These are phyloP conservation scores for Fistulinella prunicolor DNA, from an alignment of 768 basidiomycete genomes.

Conservation along the genomic window DNA sequence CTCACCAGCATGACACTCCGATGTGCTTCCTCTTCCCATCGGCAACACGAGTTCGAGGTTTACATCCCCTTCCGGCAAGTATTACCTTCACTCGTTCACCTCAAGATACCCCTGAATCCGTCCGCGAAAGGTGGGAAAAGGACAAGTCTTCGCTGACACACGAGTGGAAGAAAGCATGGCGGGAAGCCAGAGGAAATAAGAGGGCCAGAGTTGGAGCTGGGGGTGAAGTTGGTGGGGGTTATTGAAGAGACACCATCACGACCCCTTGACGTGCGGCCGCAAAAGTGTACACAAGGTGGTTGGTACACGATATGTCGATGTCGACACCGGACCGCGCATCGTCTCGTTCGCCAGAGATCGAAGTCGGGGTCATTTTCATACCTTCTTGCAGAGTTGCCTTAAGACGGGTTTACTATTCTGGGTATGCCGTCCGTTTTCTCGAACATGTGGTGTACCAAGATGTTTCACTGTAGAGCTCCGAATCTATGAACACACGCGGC, in stretches of 20 bases:
- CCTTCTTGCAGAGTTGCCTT: too few relatives aligned
- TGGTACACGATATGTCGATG: too few relatives aligned
- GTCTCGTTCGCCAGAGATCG: background rate
- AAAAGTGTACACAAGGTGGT: too few relatives aligned
- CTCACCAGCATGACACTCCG: slow-evolving; percentile 17
- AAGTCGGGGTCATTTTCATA: background rate
- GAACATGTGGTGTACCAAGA: background rate
- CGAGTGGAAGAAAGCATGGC: slow-evolving; percentile 75
- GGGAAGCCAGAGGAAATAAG: slow-evolving; percentile 69
- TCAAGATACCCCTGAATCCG: slow-evolving; percentile 40
- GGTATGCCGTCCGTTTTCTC: background rate
- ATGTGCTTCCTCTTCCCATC: slow-evolving; percentile 27
- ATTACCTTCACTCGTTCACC: slow-evolving; percentile 18
- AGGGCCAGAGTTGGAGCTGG: slow-evolving; percentile 49
- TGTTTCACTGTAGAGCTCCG: background rate
- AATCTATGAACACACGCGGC: too few relatives aligned
- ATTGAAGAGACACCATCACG: slow-evolving; percentile 6
- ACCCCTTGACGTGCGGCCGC: too few relatives aligned
- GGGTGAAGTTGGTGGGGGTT: slow-evolving; percentile 22
- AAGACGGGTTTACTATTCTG: background rate
- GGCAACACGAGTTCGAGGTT: slow-evolving; percentile 46
- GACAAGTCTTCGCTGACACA: slow-evolving; percentile 62
- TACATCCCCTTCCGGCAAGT: slow-evolving; percentile 36
- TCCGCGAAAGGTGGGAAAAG: slow-evolving; percentile 69
- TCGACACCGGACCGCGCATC: background rate